These are phyloP conservation scores for Euphorbia celastroides DNA, from an alignment of 441 rosid species.

Conservation along the genomic window DNA sequence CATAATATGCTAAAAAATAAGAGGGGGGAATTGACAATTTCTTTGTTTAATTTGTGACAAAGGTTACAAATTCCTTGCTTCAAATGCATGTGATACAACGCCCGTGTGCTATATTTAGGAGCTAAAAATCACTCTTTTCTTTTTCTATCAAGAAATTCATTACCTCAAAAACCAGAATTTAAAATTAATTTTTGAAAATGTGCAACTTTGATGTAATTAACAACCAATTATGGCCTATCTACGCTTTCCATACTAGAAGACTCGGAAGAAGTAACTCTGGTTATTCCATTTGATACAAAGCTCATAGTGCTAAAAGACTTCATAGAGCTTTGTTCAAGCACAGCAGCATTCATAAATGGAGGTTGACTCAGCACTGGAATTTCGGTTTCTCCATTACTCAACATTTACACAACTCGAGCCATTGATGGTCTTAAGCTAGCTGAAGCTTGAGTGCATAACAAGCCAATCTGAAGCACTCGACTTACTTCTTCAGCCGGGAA, in stretches of 20 bases:
- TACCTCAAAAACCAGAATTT: conserved; percentile 12
- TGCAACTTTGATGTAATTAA: not conserved
- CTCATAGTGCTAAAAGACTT: conserved; percentile 37
- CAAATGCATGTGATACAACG: conserved; percentile 6
- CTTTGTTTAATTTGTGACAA: not conserved
- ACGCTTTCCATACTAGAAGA: conserved; percentile 32
- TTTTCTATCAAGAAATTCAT: not conserved
- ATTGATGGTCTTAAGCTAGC: conserved; percentile 59
- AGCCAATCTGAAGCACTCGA: conserved; percentile 52
- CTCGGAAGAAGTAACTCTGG: conserved; percentile 35
- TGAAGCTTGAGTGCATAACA: conserved; percentile 69
- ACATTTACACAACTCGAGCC: conserved; percentile 52
- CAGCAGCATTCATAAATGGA: conserved; percentile 46
- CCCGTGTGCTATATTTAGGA: not conserved
- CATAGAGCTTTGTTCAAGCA: conserved; percentile 23
- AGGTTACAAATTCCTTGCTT: conserved; percentile 15
- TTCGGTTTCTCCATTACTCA: conserved; percentile 23
- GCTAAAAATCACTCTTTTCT: not conserved
- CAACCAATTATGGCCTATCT: conserved; percentile 14
- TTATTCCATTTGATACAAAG: conserved; percentile 25
- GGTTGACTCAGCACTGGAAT: conserved; percentile 61
- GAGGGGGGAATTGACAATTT: not conserved
- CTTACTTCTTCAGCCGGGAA: conserved; percentile 33
- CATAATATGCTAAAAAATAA: not conserved
- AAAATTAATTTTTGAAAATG: too few relatives aligned